Conservation (phyloP, 2,329 filamentous ascomycete species). For the Meredithiella fracta region DNA sequence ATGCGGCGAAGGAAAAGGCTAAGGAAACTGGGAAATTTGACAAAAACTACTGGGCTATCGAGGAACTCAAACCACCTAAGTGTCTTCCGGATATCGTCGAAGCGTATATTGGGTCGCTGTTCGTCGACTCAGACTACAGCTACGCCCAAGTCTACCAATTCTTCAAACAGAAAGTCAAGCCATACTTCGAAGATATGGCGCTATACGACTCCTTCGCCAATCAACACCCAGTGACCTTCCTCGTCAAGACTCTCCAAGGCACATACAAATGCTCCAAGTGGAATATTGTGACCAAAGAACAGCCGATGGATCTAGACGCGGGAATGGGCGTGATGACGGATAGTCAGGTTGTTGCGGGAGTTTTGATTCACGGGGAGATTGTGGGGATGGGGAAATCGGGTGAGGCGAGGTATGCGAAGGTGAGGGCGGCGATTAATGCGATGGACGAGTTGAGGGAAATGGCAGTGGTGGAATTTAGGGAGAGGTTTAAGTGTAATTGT, state of each 20-base stretch:
- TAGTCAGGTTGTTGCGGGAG: conserved; percentile 48
- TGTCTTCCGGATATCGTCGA: conserved; percentile 74
- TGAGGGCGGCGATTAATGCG: conserved; percentile 45
- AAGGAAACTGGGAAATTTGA: conserved; percentile 27
- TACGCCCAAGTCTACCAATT: conserved; percentile 59
- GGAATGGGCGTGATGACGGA: conserved; percentile 24
- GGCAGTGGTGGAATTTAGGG: conserved; percentile 39
- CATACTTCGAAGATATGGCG: conserved; percentile 71
- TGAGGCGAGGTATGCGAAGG: conserved; percentile 58
- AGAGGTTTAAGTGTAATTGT: conserved; percentile 49
- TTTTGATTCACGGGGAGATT: conserved; percentile 59
- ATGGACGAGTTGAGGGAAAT: conserved; percentile 31
- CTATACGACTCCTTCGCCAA: conserved; percentile 78
- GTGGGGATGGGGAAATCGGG: conserved; percentile 44
- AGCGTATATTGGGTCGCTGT: conserved; percentile 75
- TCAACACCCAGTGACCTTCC: conserved; percentile 65
- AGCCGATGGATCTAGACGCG: conserved; percentile 26
- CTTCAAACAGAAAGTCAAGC: conserved; percentile 56
- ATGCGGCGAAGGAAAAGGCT: conserved; percentile 21
- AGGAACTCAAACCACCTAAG: conserved; percentile 49
- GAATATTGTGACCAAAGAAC: conserved; percentile 37
- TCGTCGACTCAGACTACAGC: conserved; percentile 74
- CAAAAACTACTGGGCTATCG: conserved; percentile 50
- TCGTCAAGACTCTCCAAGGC: conserved; percentile 46
- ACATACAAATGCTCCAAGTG: conserved; percentile 48